phyloP scores from a whole-genome alignment of 2,329 filamentous ascomycete genomes.

The Botryotinia calthae region DNA sequence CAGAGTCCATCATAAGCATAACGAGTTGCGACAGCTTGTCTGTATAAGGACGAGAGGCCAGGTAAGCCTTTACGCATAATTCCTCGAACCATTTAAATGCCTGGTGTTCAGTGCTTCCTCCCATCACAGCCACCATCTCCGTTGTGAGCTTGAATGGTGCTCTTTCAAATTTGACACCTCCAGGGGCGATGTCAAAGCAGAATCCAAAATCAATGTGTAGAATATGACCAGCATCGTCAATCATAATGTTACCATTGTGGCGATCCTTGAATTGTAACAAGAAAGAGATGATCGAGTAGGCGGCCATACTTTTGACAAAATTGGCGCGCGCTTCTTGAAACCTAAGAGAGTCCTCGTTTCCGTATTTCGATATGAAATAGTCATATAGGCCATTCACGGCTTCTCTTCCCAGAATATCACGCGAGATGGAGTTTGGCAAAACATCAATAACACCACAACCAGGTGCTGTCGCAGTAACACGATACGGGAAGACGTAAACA shows the following conservation, averaged over 20 bases:
- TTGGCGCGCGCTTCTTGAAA: conserved; percentile 96
- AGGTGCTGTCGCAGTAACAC: conserved; percentile 93
- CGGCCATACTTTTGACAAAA: conserved; percentile 99
- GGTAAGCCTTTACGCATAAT: conserved; percentile 90
- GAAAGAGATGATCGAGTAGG: conserved; percentile 96
- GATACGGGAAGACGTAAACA: conserved; percentile 95
- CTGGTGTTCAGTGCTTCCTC: conserved; percentile 78
- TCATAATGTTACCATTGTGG: conserved; percentile 99
- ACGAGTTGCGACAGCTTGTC: conserved; percentile 90
- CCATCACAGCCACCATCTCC: conserved; percentile 99
- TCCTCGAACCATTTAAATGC: conserved; percentile 96
- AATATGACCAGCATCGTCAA: conserved; percentile 95
- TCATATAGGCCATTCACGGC: conserved; percentile 98
- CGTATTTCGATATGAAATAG: conserved; percentile 97
- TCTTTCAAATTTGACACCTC: conserved; percentile 95
- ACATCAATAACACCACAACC: conserved; percentile 98
- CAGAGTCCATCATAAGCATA: conserved; percentile 91
- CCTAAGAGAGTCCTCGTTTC: conserved; percentile 87
- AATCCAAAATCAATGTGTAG: conserved; percentile 99
- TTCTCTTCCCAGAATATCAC: conserved; percentile 97
- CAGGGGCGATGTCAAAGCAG: conserved; percentile 97
- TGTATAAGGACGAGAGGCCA: conserved; percentile 80
- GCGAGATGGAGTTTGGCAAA: conserved; percentile 93
- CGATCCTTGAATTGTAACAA: conserved; percentile 98
- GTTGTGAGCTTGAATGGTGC: conserved; percentile 96